Evolutionary conservation across 805 yeast genomes (phyloP).

Genomic region (Wickerhamiella kazuoi): DNA sequence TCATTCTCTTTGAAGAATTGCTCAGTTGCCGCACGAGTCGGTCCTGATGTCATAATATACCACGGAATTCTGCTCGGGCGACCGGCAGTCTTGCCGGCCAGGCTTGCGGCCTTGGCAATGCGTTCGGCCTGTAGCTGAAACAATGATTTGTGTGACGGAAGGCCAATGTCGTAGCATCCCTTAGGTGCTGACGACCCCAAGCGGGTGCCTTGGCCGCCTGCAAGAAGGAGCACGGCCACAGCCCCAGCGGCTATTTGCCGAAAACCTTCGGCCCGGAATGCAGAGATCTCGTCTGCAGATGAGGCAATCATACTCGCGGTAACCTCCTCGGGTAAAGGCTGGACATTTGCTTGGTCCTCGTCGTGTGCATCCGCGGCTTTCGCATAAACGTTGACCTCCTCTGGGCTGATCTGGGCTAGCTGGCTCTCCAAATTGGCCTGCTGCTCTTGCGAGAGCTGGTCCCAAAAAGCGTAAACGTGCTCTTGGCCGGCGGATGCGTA

Average conservation of each 20-base stretch:
- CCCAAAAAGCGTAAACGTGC: conserved; percentile 25
- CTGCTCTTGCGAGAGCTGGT: conserved; percentile 16
- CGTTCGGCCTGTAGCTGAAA: conserved; percentile 91
- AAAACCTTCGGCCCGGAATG: conserved; percentile 40
- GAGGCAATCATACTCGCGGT: conserved; percentile 19
- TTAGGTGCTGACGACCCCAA: conserved; percentile 81
- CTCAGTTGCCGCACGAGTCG: conserved; percentile 66
- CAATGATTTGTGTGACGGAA: conserved; percentile 68
- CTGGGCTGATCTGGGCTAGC: conserved; percentile 22
- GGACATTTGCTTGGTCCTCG: conserved; percentile 7
- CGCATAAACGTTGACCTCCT: conserved; percentile 18
- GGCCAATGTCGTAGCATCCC: conserved; percentile 78
- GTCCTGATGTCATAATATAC: conserved; percentile 91
- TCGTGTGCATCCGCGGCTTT: conserved; percentile 5
- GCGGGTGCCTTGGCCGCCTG: conserved; percentile 98
- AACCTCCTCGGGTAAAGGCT: conserved; percentile 18
- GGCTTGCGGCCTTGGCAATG: conserved; percentile 40
- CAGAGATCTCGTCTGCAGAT: conserved; percentile 18
- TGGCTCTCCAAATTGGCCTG: conserved; percentile 18
- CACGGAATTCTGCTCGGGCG: conserved; percentile 36
- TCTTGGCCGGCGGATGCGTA: conserved; percentile 23
- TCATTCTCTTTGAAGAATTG: conserved; percentile 40
- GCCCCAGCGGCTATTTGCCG: conserved; percentile 49
- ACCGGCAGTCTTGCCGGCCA: conserved; percentile 25
- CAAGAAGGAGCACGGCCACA: conserved; percentile 83